Evolutionary conservation across 495 filamentous ascomycete species (phyloP).

Genomic region (Antarctomyces pellizariae): DNA sequence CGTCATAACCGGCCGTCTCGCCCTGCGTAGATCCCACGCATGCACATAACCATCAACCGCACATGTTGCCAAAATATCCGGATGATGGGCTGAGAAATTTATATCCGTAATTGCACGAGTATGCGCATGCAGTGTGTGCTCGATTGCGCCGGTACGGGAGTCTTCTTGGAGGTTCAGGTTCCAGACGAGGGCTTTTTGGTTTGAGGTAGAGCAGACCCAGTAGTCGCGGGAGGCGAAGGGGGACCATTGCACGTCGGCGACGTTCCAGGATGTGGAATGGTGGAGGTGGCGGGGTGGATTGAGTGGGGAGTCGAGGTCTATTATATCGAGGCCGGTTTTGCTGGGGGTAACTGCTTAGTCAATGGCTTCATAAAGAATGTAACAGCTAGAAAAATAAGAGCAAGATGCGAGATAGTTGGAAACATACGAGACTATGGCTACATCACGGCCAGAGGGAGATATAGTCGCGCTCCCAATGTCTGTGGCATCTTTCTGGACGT

Average conservation of each 20-base stretch:
- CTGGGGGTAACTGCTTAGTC: slow-evolving; percentile 15
- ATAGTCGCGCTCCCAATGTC: slow-evolving; percentile 42
- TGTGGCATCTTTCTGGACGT: slow-evolving; percentile 48
- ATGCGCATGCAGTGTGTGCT: slow-evolving; percentile 79
- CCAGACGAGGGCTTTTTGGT: slow-evolving; percentile 90
- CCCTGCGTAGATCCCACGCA: slow-evolving; percentile 71
- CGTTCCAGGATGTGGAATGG: slow-evolving; percentile 78
- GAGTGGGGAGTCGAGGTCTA: slow-evolving; percentile 81
- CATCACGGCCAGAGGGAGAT: slow-evolving; percentile 78
- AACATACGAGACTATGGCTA: slow-evolving; percentile 67
- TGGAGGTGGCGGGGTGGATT: slow-evolving; percentile 69
- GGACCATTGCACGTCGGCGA: slow-evolving; percentile 97
- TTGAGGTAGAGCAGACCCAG: slow-evolving; percentile 85
- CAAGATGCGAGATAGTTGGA: not conserved
- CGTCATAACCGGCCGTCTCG: slow-evolving; percentile 48
- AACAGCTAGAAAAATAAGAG: slow-evolving; percentile 4
- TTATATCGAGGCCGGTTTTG: slow-evolving; percentile 70
- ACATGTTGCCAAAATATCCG: slow-evolving; percentile 74
- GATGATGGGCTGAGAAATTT: slow-evolving; percentile 86
- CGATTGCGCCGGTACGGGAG: slow-evolving; percentile 47
- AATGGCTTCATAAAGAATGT: slow-evolving; percentile 4
- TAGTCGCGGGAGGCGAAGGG: slow-evolving; percentile 73
- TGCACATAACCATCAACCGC: slow-evolving; percentile 84
- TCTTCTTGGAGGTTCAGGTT: slow-evolving; percentile 58
- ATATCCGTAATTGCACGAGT: slow-evolving; percentile 85